Percentiles rank a stretch among this genome's conserved stretches.
Conservation (phyloP, 2,329 filamentous ascomycete genomes). For the Hypomyces perniciosus region DNA sequence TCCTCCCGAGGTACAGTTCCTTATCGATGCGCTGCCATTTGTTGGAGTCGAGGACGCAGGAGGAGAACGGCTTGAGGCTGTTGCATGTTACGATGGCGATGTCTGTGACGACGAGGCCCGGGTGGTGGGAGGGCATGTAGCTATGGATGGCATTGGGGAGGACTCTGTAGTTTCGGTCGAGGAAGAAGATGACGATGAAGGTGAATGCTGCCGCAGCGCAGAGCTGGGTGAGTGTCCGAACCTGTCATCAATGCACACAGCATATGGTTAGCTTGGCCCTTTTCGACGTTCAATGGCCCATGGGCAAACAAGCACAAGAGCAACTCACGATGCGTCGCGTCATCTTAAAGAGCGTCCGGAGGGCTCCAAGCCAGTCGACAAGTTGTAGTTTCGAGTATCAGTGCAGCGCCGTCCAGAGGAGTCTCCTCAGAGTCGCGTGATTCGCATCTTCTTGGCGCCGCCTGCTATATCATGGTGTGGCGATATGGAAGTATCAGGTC, state of each 20-base stretch:
- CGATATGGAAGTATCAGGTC: not conserved
- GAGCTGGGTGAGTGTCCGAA: slow-evolving; percentile 70
- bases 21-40: slow-evolving; percentile 82
- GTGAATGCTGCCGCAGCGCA: slow-evolving; percentile 58
- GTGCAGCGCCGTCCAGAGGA: slow-evolving; percentile 4
- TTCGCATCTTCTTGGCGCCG: slow-evolving; percentile 10
- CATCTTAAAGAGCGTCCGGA: slow-evolving; percentile 21
- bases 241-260: slow-evolving; percentile 29
- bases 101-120: slow-evolving; percentile 80
- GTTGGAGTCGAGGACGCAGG: slow-evolving; percentile 65
- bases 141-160: slow-evolving; percentile 80
- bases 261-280: not conserved
- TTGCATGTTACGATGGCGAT: slow-evolving; percentile 73
- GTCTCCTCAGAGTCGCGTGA: slow-evolving; percentile 7
- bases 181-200: slow-evolving; percentile 67
- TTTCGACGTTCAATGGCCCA: not conserved
- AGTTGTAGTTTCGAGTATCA: not conserved
- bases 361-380: not conserved
- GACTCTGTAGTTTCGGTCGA: slow-evolving; percentile 84
- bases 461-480: slow-evolving; percentile 2
- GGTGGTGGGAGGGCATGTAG: slow-evolving; percentile 79
- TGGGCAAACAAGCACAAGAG: not conserved
- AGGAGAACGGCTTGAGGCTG: slow-evolving; percentile 65
- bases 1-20: slow-evolving; percentile 72
- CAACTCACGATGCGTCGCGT: slow-evolving; percentile 33